A percentile compares a stretch with the other conserved stretches of the same genome.
Evolutionary conservation across 225 moss, liverwort and hornwort species (phyloP).

Genomic region (Straminergon stramineum): DNA sequence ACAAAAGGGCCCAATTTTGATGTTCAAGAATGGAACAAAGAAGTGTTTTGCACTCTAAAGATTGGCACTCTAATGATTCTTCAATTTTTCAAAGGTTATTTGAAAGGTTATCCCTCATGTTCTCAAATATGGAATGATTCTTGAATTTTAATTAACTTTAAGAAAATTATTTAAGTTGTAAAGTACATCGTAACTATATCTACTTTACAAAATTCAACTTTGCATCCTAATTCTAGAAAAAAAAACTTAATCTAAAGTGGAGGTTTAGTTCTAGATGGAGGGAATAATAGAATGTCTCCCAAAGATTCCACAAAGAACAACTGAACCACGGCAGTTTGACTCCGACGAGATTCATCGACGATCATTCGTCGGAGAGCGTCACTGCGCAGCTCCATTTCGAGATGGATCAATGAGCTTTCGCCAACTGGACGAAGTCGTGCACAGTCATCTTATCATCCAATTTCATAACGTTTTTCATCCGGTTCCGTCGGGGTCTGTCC

Average conservation of each 20-base stretch:
- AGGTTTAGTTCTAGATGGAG: background rate
- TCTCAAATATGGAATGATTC: background rate
- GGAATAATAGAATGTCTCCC: background rate
- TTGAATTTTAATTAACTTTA: background rate
- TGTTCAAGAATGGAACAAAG: too few relatives aligned
- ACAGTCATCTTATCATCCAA: background rate
- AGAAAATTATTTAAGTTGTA: background rate
- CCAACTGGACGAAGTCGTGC: background rate
- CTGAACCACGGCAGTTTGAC: background rate
- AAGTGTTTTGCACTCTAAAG: background rate
- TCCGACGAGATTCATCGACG: background rate
- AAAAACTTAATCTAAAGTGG: background rate
- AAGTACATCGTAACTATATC: background rate
- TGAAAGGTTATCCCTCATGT: too few relatives aligned
- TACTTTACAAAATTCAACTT: background rate
- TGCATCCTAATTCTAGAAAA: background rate
- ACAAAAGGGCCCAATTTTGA: too few relatives aligned
- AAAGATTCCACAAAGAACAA: background rate
- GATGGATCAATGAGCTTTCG: background rate
- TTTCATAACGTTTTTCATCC: background rate
- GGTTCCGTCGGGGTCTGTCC: background rate
- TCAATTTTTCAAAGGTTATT: background rate
- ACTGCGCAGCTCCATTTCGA: background rate
- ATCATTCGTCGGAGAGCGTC: background rate
- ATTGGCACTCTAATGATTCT: too few relatives aligned